Percentiles rank a stretch among this genome's conserved stretches.
Evolutionary conservation across 2,329 filamentous ascomycete species (phyloP).

Genomic region (Colletotrichum sp.): DNA sequence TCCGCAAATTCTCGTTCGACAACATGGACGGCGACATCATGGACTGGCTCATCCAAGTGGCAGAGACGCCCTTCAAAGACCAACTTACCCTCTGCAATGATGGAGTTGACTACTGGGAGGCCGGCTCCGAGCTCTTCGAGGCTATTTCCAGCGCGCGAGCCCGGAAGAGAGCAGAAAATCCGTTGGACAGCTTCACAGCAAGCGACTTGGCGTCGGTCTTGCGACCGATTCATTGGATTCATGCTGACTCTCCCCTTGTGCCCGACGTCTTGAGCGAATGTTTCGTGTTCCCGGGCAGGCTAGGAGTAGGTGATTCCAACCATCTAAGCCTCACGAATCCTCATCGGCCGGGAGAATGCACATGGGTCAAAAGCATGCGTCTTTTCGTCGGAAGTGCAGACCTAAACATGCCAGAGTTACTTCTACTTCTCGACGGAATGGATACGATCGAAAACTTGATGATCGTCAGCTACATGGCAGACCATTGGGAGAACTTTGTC

Average conservation of each 20-base stretch:
- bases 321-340: not conserved
- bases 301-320: not conserved
- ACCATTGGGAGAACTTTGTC: fast-evolving
- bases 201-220: not conserved
- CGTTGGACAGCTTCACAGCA: not conserved
- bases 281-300: not conserved
- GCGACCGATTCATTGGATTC: not conserved
- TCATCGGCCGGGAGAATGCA: not conserved
- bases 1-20: not conserved
- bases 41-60: not conserved
- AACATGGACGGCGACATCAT: not conserved
- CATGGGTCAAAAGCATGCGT: not conserved
- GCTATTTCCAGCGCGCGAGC: not conserved
- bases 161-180: fast-evolving
- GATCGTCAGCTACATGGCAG: not conserved
- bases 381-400: not conserved
- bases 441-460: fast-evolving
- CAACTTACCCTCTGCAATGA: not conserved
- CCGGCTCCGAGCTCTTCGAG: fast-evolving
- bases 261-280: fast-evolving
- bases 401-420: not conserved
- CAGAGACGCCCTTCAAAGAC: not conserved
- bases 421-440: not conserved
- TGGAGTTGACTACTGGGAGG: not conserved
- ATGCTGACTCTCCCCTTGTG: fast-evolving